These are phyloP conservation scores for Agaricus sinodeliciosus DNA, from an alignment of 768 basidiomycete genomes.

Conservation along the genomic window DNA sequence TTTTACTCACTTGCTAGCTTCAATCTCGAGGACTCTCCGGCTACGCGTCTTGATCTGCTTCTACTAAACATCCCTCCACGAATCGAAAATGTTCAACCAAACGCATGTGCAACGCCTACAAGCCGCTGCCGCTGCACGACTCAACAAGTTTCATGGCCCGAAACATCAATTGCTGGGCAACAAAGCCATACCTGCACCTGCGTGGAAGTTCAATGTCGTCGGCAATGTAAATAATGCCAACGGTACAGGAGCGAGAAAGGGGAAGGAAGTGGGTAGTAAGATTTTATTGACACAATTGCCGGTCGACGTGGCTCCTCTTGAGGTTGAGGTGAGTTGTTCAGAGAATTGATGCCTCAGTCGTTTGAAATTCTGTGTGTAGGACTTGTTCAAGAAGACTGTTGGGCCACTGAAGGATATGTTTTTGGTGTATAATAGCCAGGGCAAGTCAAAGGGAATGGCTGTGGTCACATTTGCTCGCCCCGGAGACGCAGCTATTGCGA, in stretches of 20 bases:
- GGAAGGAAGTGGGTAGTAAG: constrained; percentile 48
- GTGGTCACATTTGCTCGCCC: constrained; percentile 59
- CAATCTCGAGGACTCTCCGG: neutral
- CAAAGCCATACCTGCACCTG: constrained; percentile 49
- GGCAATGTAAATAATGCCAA: constrained; percentile 6
- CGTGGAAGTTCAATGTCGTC: constrained; percentile 43
- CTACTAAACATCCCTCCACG: too few species aligned
- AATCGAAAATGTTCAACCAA: neutral
- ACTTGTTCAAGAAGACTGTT: constrained; percentile 70
- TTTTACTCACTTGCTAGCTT: too few species aligned
- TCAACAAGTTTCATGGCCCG: constrained; percentile 41
- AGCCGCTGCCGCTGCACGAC: constrained; percentile 20
- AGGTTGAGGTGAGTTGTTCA: constrained; percentile 50
- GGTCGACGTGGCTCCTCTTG: constrained; percentile 59
- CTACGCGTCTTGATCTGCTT: too few species aligned
- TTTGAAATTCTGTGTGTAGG: constrained; percentile 29
- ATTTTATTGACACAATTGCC: constrained; percentile 64
- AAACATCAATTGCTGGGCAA: constrained; percentile 57
- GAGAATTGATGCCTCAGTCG: neutral
- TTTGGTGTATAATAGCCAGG: constrained; percentile 70
- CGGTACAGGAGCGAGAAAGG: constrained; percentile 21
- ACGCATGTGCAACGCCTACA: constrained; percentile 7
- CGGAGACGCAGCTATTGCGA: constrained; percentile 57
- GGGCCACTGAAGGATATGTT: constrained; percentile 69
- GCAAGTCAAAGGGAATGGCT: constrained; percentile 76